Conservation (phyloP, 257 asterid species). For the Coffea eugenioides region DNA sequence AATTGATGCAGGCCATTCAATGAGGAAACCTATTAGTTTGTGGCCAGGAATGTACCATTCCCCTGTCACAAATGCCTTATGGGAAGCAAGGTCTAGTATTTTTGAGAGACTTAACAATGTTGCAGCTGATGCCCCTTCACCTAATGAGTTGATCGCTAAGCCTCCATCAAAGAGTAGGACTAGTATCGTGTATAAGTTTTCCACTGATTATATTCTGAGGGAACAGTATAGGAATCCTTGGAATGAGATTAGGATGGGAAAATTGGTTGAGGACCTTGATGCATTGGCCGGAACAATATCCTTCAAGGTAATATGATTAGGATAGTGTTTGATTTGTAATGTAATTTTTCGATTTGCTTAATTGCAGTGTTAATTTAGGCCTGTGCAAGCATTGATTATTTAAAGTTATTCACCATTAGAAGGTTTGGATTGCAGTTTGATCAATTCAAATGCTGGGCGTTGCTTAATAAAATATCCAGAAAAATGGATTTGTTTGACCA, state of each 20-base stretch:
- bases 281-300: constrained; percentile 97
- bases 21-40: constrained; percentile 74
- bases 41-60: constrained; percentile 97
- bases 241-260: constrained; percentile 86
- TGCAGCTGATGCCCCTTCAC: constrained; percentile 32
- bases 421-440: background rate
- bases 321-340: background rate
- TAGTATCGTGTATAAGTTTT: constrained; percentile 59
- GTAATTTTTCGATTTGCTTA: background rate
- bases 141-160: constrained; percentile 47
- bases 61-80: constrained; percentile 85
- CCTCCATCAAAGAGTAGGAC: constrained; percentile 71
- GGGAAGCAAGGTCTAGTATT: constrained; percentile 82
- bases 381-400: background rate
- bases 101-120: constrained; percentile 43
- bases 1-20: constrained; percentile 80
- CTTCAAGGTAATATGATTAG: constrained; percentile 49
- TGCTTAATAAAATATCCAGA: background rate
- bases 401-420: background rate
- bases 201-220: constrained; percentile 68
- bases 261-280: constrained; percentile 95
- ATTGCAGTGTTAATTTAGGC: background rate
- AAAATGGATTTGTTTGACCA: background rate
- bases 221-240: constrained; percentile 94
- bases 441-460: background rate